Percentiles rank a stretch among this genome's conserved stretches.
phyloP scores from a whole-genome alignment of 495 filamentous ascomycete genomes.

The Podospora tetraspora region DNA sequence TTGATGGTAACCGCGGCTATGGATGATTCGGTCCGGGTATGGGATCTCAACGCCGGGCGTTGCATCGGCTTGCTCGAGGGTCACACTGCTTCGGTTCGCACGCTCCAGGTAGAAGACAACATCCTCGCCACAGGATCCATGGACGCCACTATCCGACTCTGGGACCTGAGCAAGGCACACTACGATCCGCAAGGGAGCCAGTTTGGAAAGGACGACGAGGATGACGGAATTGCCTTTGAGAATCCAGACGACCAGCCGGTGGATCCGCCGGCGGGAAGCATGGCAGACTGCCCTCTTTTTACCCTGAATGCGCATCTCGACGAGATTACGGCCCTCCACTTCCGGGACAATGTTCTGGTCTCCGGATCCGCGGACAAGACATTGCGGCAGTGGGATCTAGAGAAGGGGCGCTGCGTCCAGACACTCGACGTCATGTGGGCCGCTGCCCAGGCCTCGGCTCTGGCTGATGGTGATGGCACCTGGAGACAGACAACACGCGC shows the following conservation, averaged over 20 bases:
- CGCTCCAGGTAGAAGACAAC: slow-evolving; percentile 92
- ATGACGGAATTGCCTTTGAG: slow-evolving; percentile 55
- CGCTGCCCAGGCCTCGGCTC: slow-evolving; percentile 79
- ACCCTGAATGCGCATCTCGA: slow-evolving; percentile 86
- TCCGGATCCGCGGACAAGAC: slow-evolving; percentile 98
- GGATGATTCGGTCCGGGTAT: slow-evolving; percentile 95
- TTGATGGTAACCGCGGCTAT: slow-evolving; percentile 91
- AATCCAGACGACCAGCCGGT: slow-evolving; percentile 55
- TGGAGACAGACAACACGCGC: slow-evolving; percentile 56
- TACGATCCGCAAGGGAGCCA: slow-evolving; percentile 58
- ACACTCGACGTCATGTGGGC: slow-evolving; percentile 99
- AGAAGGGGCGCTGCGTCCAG: slow-evolving; percentile 92
- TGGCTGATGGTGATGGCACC: slow-evolving; percentile 48
- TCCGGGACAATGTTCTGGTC: slow-evolving; percentile 79
- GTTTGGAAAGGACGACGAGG: slow-evolving; percentile 60
- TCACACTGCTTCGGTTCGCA: slow-evolving; percentile 88
- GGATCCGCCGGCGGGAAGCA: slow-evolving; percentile 61
- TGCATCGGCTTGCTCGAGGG: slow-evolving; percentile 89
- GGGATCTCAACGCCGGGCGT: slow-evolving; percentile 89
- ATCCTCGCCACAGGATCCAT: slow-evolving; percentile 91
- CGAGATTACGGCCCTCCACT: slow-evolving; percentile 91
- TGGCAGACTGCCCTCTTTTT: slow-evolving; percentile 83
- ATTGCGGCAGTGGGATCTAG: slow-evolving; percentile 92
- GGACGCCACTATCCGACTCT: slow-evolving; percentile 91
- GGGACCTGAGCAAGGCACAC: slow-evolving; percentile 70